Base-by-base conservation (phyloP, 257 asterid genomes). In the Leonotis leonurus region DNA sequence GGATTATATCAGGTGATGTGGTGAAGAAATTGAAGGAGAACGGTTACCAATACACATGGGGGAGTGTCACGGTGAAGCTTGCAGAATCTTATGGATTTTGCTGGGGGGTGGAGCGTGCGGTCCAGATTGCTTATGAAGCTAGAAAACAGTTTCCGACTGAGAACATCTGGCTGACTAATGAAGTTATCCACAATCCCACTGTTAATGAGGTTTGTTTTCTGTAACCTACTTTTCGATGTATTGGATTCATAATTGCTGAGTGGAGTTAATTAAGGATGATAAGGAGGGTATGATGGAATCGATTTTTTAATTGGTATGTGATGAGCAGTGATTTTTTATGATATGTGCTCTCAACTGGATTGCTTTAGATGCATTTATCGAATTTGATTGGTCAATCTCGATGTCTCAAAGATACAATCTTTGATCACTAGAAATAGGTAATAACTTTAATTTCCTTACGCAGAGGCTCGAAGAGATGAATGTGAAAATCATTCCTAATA, bases 81-180 rank as follows among this genome's bases (percentile, higher is more conserved):
- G 99, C 99, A 1, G 99, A 89, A 74, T 65, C 97, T 36, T 89
- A 87, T 82, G 99, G 97, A 27, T 87, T 93, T 45, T 93, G 99
- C 83, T 89, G 96, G 97, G 99, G 99, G 0, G 99, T 89, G n/a
- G 96, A 93, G 78, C 85, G 99, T 33, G 99, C 99, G 29, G 95
- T 93, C 60, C 97, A 93, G 87, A 93, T 93, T 64, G 99, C 95
- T 27, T 93, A 93, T 72, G 99, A 93, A 73, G 95, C 97, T 37
- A 80, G 97, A 65, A 85, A 80, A 37, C 99, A 89, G 79, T 93
- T 87, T 64, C 97, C 91, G 0, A 57, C 85, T 1, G 95, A 89
- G 83, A 87, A 68, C 65, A 85, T 92, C 40, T 92, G 99, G 99
- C 72, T 85, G 67, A 93, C 99, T 14, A 89, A 93, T 75, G 96